Percentiles rank a stretch among this genome's conserved stretches.
Conservation (phyloP, 768 basidiomycete genomes). For the Gloeophyllum trabeum region DNA sequence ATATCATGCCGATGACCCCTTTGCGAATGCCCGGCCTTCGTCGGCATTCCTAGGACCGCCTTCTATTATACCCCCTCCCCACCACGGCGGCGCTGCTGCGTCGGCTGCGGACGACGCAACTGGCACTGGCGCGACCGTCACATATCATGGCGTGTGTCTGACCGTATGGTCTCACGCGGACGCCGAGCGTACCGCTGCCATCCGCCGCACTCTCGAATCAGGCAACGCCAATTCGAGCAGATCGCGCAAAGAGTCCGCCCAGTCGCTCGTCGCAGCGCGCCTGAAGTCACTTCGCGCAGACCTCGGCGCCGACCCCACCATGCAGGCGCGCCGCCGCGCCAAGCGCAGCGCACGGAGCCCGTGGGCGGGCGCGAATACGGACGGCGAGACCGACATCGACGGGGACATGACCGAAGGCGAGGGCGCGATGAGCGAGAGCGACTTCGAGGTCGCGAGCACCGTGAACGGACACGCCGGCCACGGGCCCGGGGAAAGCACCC, state of each 20-base stretch:
- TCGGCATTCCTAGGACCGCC: conserved; percentile 74
- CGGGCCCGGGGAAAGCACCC: conserved; percentile 78
- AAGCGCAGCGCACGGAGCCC: conserved; percentile 55
- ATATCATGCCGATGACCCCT: conserved; percentile 59
- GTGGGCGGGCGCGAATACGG: conserved; percentile 49
- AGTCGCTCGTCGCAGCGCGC: conserved; percentile 57
- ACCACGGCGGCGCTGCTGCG: conserved; percentile 7
- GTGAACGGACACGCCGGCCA: conserved; percentile 59
- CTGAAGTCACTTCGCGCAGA: conserved; percentile 54
- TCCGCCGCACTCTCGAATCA: conserved; percentile 73
- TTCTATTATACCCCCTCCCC: conserved; percentile 36
- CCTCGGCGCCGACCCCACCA: conserved; percentile 37
- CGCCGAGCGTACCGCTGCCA: conserved; percentile 73
- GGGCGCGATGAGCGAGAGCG: conserved; percentile 75
- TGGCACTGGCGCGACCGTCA: conserved; percentile 34
- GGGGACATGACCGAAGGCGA: conserved; percentile 52
- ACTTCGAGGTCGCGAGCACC: conserved; percentile 74
- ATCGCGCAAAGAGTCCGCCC: conserved; percentile 69
- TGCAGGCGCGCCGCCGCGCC: conserved; percentile 44
- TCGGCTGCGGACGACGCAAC: conserved; percentile 1
- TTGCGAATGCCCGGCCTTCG: conserved; percentile 55
- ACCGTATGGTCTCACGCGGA: conserved; percentile 97
- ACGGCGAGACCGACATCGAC: conserved; percentile 66
- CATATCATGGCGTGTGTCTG: conserved; percentile 86
- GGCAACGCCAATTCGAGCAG: conserved; percentile 28